Evolutionary conservation across 768 basidiomycete species (phyloP).

Genomic region (Leccinum disarticulatum): DNA sequence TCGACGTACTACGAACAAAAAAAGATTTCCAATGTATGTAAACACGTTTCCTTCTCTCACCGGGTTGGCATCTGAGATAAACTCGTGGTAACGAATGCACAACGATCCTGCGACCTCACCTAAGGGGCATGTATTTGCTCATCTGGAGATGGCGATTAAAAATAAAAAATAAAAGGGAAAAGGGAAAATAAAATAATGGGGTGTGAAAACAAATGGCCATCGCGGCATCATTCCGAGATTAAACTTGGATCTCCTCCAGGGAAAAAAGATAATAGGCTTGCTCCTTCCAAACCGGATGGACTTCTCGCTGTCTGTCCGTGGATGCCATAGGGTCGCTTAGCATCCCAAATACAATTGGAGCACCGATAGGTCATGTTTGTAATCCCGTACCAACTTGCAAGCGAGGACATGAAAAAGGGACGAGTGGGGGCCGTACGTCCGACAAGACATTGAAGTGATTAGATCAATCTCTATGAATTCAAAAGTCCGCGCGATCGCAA

Average conservation of each 20-base stretch:
- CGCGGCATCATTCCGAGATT: constrained; percentile 21
- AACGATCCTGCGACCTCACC: constrained; percentile 27
- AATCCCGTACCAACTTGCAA: constrained; percentile 12
- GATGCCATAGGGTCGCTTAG: constrained; percentile 11
- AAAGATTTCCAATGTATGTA: constrained; percentile 5
- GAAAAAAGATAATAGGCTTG: constrained; percentile 21
- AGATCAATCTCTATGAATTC: constrained; percentile 21
- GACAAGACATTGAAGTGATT: constrained; percentile 20
- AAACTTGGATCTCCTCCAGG: constrained; percentile 14
- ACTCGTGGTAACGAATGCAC: constrained; percentile 27
- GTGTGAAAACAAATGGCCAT: constrained; percentile 20
- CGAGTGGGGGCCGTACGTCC: constrained; percentile 18
- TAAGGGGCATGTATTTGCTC: constrained; percentile 25
- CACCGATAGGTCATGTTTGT: constrained; percentile 11
- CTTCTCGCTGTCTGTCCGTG: constrained; percentile 19
- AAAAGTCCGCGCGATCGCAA: constrained; percentile 27
- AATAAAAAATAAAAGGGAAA: background rate
- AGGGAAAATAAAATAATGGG: constrained; percentile 5
- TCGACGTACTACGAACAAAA: constrained; percentile 19
- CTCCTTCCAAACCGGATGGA: constrained; percentile 21
- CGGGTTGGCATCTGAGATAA: constrained; percentile 26
- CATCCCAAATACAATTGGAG: constrained; percentile 3
- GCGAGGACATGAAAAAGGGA: constrained; percentile 13
- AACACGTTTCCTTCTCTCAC: constrained; percentile 17
- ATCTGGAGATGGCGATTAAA: constrained; percentile 12